These are phyloP conservation scores for Cucurbita pepo DNA, from an alignment of 306 rosid species.

Conservation along the genomic window DNA sequence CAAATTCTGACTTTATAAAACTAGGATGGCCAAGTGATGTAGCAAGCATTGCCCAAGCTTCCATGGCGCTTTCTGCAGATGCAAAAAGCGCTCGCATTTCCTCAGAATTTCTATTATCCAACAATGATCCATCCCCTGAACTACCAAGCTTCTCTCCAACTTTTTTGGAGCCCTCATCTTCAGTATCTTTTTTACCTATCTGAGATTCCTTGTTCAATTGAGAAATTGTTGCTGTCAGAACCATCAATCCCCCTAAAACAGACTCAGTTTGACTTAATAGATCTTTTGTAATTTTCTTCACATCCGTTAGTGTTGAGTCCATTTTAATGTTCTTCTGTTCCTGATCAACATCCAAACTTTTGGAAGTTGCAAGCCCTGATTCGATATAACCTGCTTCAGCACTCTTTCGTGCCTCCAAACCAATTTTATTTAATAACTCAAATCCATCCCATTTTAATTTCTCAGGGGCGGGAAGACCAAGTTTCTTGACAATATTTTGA, in stretches of 20 bases:
- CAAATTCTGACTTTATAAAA: slow-evolving; percentile 89
- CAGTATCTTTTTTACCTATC: slow-evolving; percentile 23
- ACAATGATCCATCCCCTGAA: slow-evolving; percentile 20
- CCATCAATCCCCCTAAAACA: slow-evolving; percentile 78
- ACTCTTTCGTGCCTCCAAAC: slow-evolving; percentile 53
- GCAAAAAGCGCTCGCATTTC: slow-evolving; percentile 80
- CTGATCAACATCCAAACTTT: slow-evolving; percentile 18
- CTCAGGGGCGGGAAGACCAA: slow-evolving; percentile 58
- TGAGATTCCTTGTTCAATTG: slow-evolving; percentile 39
- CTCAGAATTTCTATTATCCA: slow-evolving; percentile 52
- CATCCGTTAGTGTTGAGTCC: slow-evolving; percentile 64
- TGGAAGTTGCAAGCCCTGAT: slow-evolving; percentile 83
- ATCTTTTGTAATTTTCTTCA: slow-evolving; percentile 53
- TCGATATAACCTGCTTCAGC: slow-evolving; percentile 64
- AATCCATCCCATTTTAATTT: slow-evolving; percentile 84
- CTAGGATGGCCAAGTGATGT: slow-evolving; percentile 86
- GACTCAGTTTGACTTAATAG: slow-evolving; percentile 83
- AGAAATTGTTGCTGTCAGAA: slow-evolving; percentile 67
- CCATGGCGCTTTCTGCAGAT: slow-evolving; percentile 90
- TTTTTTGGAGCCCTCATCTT: slow-evolving; percentile 21
- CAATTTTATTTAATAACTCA: slow-evolving; percentile 58
- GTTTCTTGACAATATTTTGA: slow-evolving; percentile 57
- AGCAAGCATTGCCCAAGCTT: slow-evolving; percentile 98
- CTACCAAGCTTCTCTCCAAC: slow-evolving; percentile 22
- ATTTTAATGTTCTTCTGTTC: slow-evolving; percentile 29